Evolutionary conservation across 176 grass and related monocot species (phyloP).

Genomic region (Dactylis glomerata): DNA sequence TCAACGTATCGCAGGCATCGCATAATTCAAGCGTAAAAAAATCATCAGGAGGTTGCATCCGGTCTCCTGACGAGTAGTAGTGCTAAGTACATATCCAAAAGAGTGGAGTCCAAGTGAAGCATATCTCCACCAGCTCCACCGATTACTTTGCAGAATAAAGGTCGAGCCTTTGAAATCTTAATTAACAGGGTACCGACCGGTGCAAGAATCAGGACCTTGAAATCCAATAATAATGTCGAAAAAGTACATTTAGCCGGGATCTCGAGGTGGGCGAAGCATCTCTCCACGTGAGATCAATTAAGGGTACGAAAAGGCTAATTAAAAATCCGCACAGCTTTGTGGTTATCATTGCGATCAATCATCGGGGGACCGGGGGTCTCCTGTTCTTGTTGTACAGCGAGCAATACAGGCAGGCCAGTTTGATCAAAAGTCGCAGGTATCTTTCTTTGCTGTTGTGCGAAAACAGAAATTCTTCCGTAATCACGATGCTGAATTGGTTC

Average conservation of each 20-base stretch:
- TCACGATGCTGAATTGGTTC: constrained; percentile 15
- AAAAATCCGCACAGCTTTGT: constrained; percentile 40
- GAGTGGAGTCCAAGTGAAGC: constrained; percentile 45
- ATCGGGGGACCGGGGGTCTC: not conserved
- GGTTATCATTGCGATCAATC: constrained; percentile 19
- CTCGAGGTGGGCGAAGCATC: constrained; percentile 43
- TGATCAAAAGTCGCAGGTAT: not conserved
- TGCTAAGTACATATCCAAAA: constrained; percentile 13
- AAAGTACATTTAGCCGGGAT: constrained; percentile 29
- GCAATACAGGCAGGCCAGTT: not conserved
- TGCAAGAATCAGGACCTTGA: constrained; percentile 30
- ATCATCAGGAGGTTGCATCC: not conserved
- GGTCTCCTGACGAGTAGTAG: constrained; percentile 1
- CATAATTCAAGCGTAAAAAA: not conserved
- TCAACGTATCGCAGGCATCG: constrained; percentile 16
- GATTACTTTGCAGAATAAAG: constrained; percentile 35
- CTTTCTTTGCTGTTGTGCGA: not conserved
- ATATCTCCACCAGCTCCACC: constrained; percentile 10
- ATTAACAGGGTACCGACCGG: constrained; percentile 6
- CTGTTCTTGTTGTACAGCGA: constrained; percentile 16
- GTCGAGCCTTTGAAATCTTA: not conserved
- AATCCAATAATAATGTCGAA: constrained; percentile 11
- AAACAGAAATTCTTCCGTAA: constrained; percentile 24
- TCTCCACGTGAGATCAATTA: constrained; percentile 41
- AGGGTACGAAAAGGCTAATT: constrained; percentile 29